Conservation (phyloP, 148 eudicot genomes). For the Heliosperma pusillum region DNA sequence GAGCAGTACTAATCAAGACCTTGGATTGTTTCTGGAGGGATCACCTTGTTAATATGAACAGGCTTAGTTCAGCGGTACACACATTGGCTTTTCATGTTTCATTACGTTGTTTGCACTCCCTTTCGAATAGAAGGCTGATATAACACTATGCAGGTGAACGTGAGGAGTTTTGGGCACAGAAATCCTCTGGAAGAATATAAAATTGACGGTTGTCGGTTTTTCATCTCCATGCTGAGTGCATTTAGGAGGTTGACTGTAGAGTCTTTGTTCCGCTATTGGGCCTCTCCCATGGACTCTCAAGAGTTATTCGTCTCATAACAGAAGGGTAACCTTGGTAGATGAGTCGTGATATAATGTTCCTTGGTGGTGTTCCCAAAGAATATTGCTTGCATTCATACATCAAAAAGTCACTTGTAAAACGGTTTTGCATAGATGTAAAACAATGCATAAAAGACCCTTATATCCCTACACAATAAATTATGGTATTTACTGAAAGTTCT, state of each 20-base stretch:
- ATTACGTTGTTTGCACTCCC: not conserved
- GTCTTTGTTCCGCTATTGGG: conserved; percentile 80
- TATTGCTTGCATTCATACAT: not conserved
- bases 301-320: conserved; percentile 43
- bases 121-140: conserved; percentile 16
- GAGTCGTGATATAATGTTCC: not conserved
- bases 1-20: conserved; percentile 76
- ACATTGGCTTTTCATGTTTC: conserved; percentile 4
- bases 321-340: not conserved
- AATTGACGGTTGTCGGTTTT: conserved; percentile 95
- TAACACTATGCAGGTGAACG: conserved; percentile 66
- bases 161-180: conserved; percentile 95
- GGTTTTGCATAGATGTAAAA: not conserved
- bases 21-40: conserved; percentile 96
- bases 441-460: no score
- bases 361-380: not conserved
- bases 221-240: conserved; percentile 97
- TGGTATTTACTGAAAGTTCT: no score
- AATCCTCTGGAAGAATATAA: conserved; percentile 97
- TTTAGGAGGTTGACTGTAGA: conserved; percentile 84
- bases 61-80: conserved; percentile 84
- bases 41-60: conserved; percentile 97
- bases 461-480: no score
- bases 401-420: not conserved
- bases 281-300: conserved; percentile 74